Evolutionary conservation across 768 basidiomycete genomes (phyloP).

Genomic region (Leucocoprinus birnbaumii): DNA sequence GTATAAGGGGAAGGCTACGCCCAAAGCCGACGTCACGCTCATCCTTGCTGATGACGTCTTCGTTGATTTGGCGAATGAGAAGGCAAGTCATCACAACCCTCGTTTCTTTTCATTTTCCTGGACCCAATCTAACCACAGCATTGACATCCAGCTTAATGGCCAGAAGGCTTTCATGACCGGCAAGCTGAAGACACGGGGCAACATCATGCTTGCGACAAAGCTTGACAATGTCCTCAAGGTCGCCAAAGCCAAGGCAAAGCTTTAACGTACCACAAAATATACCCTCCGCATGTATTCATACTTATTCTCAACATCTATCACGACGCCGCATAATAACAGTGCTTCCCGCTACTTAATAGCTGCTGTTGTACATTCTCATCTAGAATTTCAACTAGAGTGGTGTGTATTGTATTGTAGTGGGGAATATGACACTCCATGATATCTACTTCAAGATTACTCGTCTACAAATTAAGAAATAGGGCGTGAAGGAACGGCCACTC

Average conservation of each 20-base stretch:
- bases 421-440: not conserved
- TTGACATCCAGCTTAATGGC: constrained; percentile 62
- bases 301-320: not conserved
- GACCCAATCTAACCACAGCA: not conserved
- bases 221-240: constrained; percentile 74
- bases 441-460: not conserved
- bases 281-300: not conserved
- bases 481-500: too few relatives aligned
- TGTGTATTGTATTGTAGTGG: constrained; percentile 11
- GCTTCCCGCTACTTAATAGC: not conserved
- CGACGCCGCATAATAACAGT: not conserved
- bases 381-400: constrained; percentile 1
- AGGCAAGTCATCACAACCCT: constrained; percentile 42
- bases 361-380: not conserved
- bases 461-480: not conserved
- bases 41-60: constrained; percentile 77
- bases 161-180: constrained; percentile 98
- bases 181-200: constrained; percentile 87
- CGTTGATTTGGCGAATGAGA: constrained; percentile 65
- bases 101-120: not conserved
- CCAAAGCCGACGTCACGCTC: constrained; percentile 83
- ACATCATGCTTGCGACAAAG: constrained; percentile 93
- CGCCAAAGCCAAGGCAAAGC: constrained; percentile 39
- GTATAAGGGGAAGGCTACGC: constrained; percentile 67
- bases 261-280: constrained; percentile 23